Evolutionary conservation across 441 rosid species (phyloP).

Genomic region (Erodium chrysanthum): DNA sequence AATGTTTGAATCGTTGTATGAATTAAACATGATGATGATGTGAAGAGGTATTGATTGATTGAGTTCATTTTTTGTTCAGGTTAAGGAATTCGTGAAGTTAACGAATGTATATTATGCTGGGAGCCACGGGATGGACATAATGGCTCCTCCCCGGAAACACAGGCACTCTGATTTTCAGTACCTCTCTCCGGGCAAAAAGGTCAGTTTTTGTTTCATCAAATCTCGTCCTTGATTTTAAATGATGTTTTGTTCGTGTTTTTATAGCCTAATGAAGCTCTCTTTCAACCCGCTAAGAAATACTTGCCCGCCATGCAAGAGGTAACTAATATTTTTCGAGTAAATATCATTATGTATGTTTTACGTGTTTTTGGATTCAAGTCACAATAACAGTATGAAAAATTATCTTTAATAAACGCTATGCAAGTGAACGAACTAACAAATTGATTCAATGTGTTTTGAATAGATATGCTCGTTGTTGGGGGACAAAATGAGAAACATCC

Average conservation of each 20-base stretch:
- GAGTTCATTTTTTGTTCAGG: conserved; percentile 17
- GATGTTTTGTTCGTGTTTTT: neutral
- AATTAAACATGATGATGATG: neutral
- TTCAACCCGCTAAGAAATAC: conserved; percentile 38
- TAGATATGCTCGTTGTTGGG: conserved; percentile 27
- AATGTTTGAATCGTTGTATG: neutral
- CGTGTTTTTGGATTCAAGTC: too few species aligned
- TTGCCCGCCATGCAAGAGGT: conserved; percentile 38
- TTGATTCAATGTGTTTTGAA: neutral
- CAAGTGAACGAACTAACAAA: too few species aligned
- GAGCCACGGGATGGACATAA: conserved; percentile 45
- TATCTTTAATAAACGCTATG: too few species aligned
- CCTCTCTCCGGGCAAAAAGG: conserved; percentile 2
- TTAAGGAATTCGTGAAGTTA: conserved; percentile 31
- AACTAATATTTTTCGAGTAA: too few species aligned
- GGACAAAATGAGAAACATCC: conserved; percentile 21
- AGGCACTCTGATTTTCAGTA: conserved; percentile 18
- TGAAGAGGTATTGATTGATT: neutral
- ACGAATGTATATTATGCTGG: conserved; percentile 38
- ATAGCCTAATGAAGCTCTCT: conserved; percentile 28
- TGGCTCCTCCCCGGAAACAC: conserved; percentile 26
- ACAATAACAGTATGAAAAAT: too few species aligned
- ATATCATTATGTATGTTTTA: too few species aligned
- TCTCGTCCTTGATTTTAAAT: too few species aligned
- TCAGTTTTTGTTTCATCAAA: conserved; percentile 11